A percentile compares a stretch with the other conserved stretches of the same genome.
phyloP scores from a whole-genome alignment of 2,329 filamentous ascomycete species.

The Dactylella cylindrospora region DNA sequence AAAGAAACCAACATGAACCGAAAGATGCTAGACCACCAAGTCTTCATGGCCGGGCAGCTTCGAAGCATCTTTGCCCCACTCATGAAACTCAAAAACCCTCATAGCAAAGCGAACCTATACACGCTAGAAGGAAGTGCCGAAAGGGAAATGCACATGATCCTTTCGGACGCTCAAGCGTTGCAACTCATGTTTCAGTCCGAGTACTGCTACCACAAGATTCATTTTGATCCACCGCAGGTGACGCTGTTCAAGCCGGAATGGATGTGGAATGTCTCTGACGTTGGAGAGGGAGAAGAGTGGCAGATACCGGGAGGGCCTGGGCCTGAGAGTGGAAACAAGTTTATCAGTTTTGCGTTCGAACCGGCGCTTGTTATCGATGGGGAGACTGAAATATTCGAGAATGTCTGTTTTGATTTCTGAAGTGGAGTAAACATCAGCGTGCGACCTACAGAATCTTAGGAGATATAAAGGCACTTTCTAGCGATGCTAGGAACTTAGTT shows the following conservation, averaged over 20 bases:
- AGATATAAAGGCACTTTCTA: too few relatives aligned
- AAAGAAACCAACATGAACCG: conserved; percentile 25
- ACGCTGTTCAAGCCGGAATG: conserved; percentile 11
- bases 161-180: conserved; percentile 33
- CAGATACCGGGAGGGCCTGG: conserved; percentile 6
- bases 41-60: conserved; percentile 20
- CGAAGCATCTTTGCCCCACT: conserved; percentile 32
- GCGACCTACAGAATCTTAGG: too few relatives aligned
- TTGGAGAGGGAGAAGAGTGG: not conserved
- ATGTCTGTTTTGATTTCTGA: conserved; percentile 9
- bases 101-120: not conserved
- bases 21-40: conserved; percentile 11
- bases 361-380: conserved; percentile 25
- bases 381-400: conserved; percentile 14
- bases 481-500: too few relatives aligned
- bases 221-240: conserved; percentile 17
- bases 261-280: conserved; percentile 30
- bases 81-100: conserved; percentile 1
- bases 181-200: conserved; percentile 44
- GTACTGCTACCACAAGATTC: conserved; percentile 10
- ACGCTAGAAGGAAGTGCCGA: conserved; percentile 19
- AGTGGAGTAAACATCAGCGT: too few relatives aligned
- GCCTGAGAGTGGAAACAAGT: not conserved
- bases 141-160: conserved; percentile 25
- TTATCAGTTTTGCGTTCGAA: conserved; percentile 20